Evolutionary conservation across 176 grass and related monocot species (phyloP).

Genomic region (Luzula sylvatica): DNA sequence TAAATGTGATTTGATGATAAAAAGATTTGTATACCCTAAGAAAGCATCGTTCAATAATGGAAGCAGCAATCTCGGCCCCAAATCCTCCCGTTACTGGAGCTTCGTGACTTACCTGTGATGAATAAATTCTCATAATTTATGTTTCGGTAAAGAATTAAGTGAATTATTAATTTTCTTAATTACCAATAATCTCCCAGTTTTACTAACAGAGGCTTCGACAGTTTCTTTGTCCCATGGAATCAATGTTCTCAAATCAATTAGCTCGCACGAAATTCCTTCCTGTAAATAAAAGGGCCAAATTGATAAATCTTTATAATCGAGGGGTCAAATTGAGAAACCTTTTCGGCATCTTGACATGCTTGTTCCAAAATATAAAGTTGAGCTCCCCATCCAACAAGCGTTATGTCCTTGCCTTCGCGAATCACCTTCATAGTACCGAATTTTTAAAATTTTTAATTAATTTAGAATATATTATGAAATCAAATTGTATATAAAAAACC

Average conservation of each 20-base stretch:
- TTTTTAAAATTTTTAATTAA: too few species aligned
- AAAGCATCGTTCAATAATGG: constrained; percentile 79
- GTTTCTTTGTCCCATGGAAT: constrained; percentile 97
- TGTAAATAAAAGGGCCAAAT: constrained; percentile 20
- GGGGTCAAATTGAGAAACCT: constrained; percentile 23
- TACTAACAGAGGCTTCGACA: constrained; percentile 75
- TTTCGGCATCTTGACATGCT: constrained; percentile 76
- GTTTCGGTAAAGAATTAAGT: background rate
- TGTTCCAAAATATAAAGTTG: constrained; percentile 79
- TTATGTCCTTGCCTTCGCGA: constrained; percentile 69
- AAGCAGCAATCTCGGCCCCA: constrained; percentile 83
- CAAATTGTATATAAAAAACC: constrained; percentile 24
- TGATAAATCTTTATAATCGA: background rate
- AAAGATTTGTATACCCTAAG: constrained; percentile 51
- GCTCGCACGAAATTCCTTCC: constrained; percentile 92
- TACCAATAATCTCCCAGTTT: constrained; percentile 86
- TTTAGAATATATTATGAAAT: too few species aligned
- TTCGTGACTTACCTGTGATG: constrained; percentile 80
- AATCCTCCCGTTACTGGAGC: constrained; percentile 87
- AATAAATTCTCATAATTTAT: background rate
- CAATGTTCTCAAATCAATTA: constrained; percentile 87
- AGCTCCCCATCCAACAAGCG: constrained; percentile 88
- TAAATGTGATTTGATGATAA: background rate
- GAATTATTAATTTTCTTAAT: constrained; percentile 20
- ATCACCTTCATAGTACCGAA: constrained; percentile 52